phyloP scores from a whole-genome alignment of 495 filamentous ascomycete species.

The Staphylotrichum longicolle region DNA sequence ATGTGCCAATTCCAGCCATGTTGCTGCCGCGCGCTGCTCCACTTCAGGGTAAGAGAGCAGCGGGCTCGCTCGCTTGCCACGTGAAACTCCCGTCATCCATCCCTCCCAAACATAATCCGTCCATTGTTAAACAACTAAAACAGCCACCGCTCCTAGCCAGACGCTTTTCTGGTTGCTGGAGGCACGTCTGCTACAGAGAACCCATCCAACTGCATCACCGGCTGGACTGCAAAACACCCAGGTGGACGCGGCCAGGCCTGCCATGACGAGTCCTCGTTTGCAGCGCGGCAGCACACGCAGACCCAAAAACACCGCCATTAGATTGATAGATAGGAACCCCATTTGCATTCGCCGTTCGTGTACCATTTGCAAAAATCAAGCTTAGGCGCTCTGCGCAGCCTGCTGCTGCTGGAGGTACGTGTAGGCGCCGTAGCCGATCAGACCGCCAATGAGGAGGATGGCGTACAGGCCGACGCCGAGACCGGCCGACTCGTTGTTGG shows the following conservation, averaged over 20 bases:
- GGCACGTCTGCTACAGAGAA: background rate
- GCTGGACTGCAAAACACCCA: background rate
- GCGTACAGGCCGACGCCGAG: constrained; percentile 81
- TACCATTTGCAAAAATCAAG: background rate
- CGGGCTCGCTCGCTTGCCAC: constrained; percentile 11
- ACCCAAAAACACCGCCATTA: constrained; percentile 12
- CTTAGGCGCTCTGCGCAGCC: constrained; percentile 40
- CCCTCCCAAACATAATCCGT: background rate
- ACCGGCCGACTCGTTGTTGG: constrained; percentile 53
- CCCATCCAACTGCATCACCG: constrained; percentile 1
- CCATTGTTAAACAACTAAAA: constrained; percentile 9
- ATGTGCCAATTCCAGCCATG: constrained; percentile 12
- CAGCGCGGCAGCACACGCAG: background rate
- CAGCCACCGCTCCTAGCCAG: background rate
- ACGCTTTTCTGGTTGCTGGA: background rate
- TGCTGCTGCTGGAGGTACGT: constrained; percentile 74
- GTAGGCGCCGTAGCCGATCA: constrained; percentile 77
- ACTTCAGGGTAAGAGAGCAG: background rate
- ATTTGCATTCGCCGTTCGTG: constrained; percentile 3
- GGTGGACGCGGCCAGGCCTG: background rate
- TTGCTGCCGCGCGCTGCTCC: background rate
- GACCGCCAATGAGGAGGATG: constrained; percentile 72
- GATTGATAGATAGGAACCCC: background rate
- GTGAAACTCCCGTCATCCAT: background rate
- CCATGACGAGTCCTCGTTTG: background rate